Evolutionary conservation across 2,329 filamentous ascomycete species (phyloP).

Genomic region (Gnomoniopsis sp.): DNA sequence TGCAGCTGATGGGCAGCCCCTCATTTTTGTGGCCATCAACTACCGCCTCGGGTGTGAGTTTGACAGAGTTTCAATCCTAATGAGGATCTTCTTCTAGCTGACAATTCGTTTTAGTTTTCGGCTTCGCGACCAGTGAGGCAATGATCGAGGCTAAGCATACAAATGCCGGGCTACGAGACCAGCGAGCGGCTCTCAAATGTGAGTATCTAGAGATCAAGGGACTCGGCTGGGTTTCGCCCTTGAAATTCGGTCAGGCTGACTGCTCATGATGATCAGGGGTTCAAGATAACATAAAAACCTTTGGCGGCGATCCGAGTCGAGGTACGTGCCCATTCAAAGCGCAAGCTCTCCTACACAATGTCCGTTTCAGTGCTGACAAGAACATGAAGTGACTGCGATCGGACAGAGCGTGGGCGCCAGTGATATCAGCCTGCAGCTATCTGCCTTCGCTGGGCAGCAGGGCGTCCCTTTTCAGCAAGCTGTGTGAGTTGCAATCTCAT

Average conservation of each 20-base stretch:
- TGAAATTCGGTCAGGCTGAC: too few species aligned
- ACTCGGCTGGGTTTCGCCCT: too few species aligned
- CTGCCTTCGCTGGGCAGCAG: conserved; percentile 22
- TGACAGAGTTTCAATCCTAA: background rate
- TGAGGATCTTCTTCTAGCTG: background rate
- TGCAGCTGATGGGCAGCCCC: conserved; percentile 17
- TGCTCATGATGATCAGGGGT: background rate
- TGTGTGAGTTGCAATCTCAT: conserved; percentile 18
- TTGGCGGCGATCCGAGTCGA: conserved; percentile 7
- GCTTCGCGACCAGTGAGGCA: conserved; percentile 22
- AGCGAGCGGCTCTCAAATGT: conserved; percentile 30
- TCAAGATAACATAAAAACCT: background rate
- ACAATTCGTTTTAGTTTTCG: conserved; percentile 20
- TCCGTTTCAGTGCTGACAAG: background rate
- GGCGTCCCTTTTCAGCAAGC: conserved; percentile 28
- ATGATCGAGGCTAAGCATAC: conserved; percentile 23
- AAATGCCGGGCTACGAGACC: conserved; percentile 29
- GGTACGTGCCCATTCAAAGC: background rate
- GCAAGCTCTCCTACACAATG: background rate
- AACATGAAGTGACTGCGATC: conserved; percentile 23
- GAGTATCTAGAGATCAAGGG: background rate
- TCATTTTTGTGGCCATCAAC: conserved; percentile 24
- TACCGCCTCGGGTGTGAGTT: conserved; percentile 24
- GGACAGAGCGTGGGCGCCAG: conserved; percentile 29
- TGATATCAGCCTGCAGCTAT: conserved; percentile 27